Conservation (phyloP, 2,329 filamentous ascomycete genomes). For the Geosmithia morbida region DNA sequence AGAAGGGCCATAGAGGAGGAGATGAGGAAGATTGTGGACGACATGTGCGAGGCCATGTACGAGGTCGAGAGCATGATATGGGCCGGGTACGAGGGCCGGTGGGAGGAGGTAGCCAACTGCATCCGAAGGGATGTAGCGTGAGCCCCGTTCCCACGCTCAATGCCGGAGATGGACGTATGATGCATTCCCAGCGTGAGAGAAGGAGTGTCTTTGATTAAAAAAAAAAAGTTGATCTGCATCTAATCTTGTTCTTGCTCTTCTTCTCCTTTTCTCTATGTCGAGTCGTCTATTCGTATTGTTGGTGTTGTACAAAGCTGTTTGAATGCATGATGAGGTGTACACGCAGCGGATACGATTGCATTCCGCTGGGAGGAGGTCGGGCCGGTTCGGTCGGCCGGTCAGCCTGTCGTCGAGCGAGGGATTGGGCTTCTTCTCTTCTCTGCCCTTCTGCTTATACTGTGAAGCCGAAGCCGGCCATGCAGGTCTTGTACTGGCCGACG, state of each 20-base stretch:
- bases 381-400: too few species aligned
- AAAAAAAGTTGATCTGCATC: neutral
- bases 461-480: slow-evolving; percentile 91
- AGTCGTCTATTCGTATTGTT: neutral
- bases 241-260: neutral
- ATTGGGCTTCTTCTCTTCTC: too few species aligned
- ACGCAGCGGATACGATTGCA: neutral
- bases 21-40: neutral
- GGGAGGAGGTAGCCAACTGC: neutral
- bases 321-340: neutral
- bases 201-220: neutral
- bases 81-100: slow-evolving; percentile 2
- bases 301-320: neutral
- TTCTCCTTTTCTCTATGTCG: neutral
- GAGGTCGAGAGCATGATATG: slow-evolving; percentile 3
- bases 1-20: slow-evolving; percentile 2
- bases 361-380: neutral
- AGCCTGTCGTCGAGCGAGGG: slow-evolving; percentile 1
- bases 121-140: neutral
- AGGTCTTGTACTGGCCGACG: slow-evolving; percentile 74
- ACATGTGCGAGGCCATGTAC: neutral
- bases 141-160: too few species aligned
- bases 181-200: neutral
- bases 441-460: slow-evolving; percentile 37
- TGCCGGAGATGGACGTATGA: too few species aligned